Base-by-base conservation (phyloP, 768 basidiomycete species). In the Lactifluus piperatus region DNA sequence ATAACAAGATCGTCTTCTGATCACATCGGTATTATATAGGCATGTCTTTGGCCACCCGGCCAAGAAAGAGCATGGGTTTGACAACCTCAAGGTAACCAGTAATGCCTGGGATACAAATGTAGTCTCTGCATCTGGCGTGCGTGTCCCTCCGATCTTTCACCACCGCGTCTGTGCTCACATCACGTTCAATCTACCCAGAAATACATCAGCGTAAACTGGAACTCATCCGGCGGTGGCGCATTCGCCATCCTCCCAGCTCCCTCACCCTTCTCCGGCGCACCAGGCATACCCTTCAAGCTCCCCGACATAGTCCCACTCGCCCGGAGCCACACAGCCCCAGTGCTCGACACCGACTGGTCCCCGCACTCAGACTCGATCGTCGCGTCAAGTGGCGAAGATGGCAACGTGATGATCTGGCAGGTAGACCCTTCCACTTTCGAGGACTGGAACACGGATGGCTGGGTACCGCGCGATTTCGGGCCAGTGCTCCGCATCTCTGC, bases 61-160 rank as follows among this genome's bases (percentile, higher is more conserved):
- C 36, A 95, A 94, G 78, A 92, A 90, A 70, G 89, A 92, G 70
- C 77, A 88, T 65, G 75, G 81, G 22, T 72, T 85, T 62, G 90
- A 93, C 70, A 94, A 92, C 63, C 76, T 92, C 65, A 93, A 93
- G 71, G 79, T 92, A 18, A 86, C 90, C 50, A 86, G 83, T 71
- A 91, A 84, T 65, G 94, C 95, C 9, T 97, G 92, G 93, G 95
- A 98, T 71, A 97, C 95, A 45, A 95, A 97, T 71, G 74, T 97
- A 62, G 77, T 97, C 64, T 79, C 88, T 60, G 89, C 91, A 11
- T 93, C 91, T 63, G 85, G 79, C 45, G 89, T 92, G 70, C 70
- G 83, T 72, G 20, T 30, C 56, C 47, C 57, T 24, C 47, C 52
- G 57, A 54, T 53, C 6, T 20, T 14, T n/a, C 51, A 30, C 26